phyloP scores from a whole-genome alignment of 2,329 filamentous ascomycete genomes.

The Aurifilum marmelostoma region DNA sequence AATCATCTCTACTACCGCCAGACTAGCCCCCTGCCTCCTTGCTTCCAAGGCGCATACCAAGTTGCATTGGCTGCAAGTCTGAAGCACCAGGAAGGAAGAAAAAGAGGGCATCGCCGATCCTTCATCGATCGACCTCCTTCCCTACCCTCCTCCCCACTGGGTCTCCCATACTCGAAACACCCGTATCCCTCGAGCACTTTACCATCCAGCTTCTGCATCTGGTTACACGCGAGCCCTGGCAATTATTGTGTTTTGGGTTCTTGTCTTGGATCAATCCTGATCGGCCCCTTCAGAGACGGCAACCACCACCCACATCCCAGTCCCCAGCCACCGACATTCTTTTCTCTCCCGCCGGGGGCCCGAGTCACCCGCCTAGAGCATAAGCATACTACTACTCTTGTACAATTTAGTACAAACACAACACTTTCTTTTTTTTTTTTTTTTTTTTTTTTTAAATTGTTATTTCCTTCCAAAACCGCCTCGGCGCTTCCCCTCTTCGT shows the following conservation, averaged over 20 bases:
- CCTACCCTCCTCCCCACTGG: neutral
- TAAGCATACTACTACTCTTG: neutral
- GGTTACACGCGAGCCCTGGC: neutral
- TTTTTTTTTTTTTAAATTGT: no score
- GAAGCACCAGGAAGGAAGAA: neutral
- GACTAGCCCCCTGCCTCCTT: neutral
- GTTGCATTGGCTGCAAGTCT: slow-evolving; percentile 5
- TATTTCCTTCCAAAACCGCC: slow-evolving; percentile 13
- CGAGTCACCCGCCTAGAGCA: slow-evolving; percentile 10
- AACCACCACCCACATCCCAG: neutral
- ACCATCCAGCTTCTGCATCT: slow-evolving; percentile 1
- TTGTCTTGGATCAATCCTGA: slow-evolving; percentile 6
- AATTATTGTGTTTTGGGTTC: neutral
- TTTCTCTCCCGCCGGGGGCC: slow-evolving; percentile 6
- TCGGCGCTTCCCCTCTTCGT: slow-evolving; percentile 3
- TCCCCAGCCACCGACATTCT: slow-evolving; percentile 14
- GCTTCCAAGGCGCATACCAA: neutral
- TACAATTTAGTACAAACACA: neutral
- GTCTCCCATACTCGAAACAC: slow-evolving; percentile 1
- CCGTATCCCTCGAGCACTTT: neutral
- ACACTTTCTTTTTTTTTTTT: neutral
- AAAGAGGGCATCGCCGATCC: slow-evolving; percentile 4
- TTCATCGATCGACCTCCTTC: neutral
- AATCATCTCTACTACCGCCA: neutral
- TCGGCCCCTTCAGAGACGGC: neutral